Percentiles rank a stretch among this genome's conserved stretches.
These are phyloP conservation scores for Wickerhamomyces hampshirensis DNA, from an alignment of 805 yeast species.

Conservation along the genomic window DNA sequence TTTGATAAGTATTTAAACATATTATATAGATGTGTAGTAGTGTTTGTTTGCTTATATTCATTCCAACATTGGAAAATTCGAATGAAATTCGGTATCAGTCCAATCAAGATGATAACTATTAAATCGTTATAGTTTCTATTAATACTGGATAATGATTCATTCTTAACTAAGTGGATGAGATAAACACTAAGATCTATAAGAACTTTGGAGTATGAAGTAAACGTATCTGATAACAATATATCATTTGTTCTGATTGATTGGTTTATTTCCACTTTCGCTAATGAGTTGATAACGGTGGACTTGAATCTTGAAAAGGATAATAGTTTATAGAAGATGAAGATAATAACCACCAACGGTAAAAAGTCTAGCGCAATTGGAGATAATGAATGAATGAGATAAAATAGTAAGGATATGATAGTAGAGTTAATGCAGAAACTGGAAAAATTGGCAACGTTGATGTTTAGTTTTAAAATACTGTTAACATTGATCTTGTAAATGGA, in stretches of 20 bases:
- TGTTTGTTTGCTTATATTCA: constrained; percentile 53
- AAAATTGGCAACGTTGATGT: neutral
- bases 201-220: constrained; percentile 77
- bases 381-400: constrained; percentile 1
- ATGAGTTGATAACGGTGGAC: constrained; percentile 39
- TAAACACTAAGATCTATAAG: constrained; percentile 65
- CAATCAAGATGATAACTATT: constrained; percentile 28
- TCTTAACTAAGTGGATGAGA: constrained; percentile 39
- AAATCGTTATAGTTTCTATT: constrained; percentile 29
- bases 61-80: constrained; percentile 77
- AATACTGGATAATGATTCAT: constrained; percentile 18
- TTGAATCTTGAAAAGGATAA: constrained; percentile 4
- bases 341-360: constrained; percentile 5
- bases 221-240: constrained; percentile 75
- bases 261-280: constrained; percentile 57
- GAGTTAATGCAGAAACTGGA: constrained; percentile 7
- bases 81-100: constrained; percentile 60
- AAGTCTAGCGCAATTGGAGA: constrained; percentile 5
- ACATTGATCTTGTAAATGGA: constrained; percentile 7
- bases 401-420: constrained; percentile 2
- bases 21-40: constrained; percentile 59
- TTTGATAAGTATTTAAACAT: constrained; percentile 70
- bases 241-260: constrained; percentile 58
- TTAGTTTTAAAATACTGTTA: constrained; percentile 7
- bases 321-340: constrained; percentile 6